Conservation (phyloP, 768 basidiomycete species). For the Kwoniella europaea region DNA sequence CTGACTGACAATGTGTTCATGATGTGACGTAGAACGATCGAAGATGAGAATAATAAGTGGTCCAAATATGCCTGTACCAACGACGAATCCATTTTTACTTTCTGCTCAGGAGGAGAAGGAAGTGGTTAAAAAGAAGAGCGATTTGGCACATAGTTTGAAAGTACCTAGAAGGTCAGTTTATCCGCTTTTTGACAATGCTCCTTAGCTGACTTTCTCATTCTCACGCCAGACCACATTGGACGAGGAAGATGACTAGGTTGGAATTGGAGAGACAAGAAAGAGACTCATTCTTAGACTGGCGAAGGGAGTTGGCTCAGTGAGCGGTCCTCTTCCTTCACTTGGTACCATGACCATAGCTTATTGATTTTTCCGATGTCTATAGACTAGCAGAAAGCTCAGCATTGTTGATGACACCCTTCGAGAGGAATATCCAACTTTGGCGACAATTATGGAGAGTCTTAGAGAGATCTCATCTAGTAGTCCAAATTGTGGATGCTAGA, state of each 20-base stretch:
- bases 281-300: slow-evolving; percentile 89
- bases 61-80: slow-evolving; percentile 41
- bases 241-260: slow-evolving; percentile 71
- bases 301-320: slow-evolving; percentile 86
- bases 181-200: not conserved
- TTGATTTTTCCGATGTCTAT: not conserved
- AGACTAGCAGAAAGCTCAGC: slow-evolving; percentile 86
- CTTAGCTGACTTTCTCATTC: slow-evolving; percentile 1
- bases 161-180: slow-evolving; percentile 70
- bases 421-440: slow-evolving; percentile 98
- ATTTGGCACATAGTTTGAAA: slow-evolving; percentile 73
- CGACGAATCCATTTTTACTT: slow-evolving; percentile 83
- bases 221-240: slow-evolving; percentile 75
- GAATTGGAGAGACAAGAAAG: slow-evolving; percentile 89
- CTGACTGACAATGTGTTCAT: not conserved
- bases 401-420: slow-evolving; percentile 92
- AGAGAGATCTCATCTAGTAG: slow-evolving; percentile 91
- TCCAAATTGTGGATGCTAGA: slow-evolving; percentile 97
- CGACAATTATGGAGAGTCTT: slow-evolving; percentile 96
- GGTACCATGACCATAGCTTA: not conserved
- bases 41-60: slow-evolving; percentile 60
- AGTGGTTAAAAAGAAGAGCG: slow-evolving; percentile 72
- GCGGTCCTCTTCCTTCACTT: slow-evolving; percentile 45
- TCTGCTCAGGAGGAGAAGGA: slow-evolving; percentile 79
- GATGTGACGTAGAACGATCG: slow-evolving; percentile 54